Evolutionary conservation across 306 rosid genomes (phyloP).

Genomic region (Begonia fuchsioides): DNA sequence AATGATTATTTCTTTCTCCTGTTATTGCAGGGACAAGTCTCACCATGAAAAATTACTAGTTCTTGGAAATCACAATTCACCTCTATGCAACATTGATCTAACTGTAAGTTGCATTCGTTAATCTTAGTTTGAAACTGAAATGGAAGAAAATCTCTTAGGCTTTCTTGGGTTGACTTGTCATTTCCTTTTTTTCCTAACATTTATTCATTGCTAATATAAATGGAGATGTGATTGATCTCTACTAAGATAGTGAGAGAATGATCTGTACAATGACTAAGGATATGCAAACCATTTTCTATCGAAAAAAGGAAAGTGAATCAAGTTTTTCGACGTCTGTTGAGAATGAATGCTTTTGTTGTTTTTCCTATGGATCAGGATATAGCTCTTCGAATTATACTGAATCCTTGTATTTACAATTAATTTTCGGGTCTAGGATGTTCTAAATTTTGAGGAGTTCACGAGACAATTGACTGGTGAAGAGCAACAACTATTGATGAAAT

Average conservation of each 20-base stretch:
- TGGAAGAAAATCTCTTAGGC: no score
- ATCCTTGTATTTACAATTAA: conserved; percentile 5
- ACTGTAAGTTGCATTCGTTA: conserved; percentile 34
- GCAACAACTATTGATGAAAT: conserved; percentile 65
- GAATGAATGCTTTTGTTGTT: no score
- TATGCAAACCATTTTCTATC: no score
- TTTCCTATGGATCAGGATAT: background rate
- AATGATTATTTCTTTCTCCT: conserved; percentile 14
- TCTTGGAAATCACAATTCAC: conserved; percentile 66
- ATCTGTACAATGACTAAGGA: no score
- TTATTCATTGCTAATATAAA: no score
- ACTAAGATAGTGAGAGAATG: no score
- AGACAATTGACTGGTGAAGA: conserved; percentile 75
- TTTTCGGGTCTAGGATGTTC: conserved; percentile 39
- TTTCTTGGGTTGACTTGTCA: no score
- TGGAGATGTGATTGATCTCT: no score
- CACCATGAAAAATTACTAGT: conserved; percentile 54
- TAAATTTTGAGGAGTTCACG: conserved; percentile 64
- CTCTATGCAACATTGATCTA: conserved; percentile 50
- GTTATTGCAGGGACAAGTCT: conserved; percentile 61
- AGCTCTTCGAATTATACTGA: background rate
- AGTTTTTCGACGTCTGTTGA: no score
- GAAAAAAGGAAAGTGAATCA: no score
- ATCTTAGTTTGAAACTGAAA: background rate
- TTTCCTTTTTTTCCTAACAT: no score